Percentiles rank a stretch among this genome's conserved stretches.
Evolutionary conservation across 1,139 yeast genomes (phyloP).

Genomic region (Yamadazyma aaseri): DNA sequence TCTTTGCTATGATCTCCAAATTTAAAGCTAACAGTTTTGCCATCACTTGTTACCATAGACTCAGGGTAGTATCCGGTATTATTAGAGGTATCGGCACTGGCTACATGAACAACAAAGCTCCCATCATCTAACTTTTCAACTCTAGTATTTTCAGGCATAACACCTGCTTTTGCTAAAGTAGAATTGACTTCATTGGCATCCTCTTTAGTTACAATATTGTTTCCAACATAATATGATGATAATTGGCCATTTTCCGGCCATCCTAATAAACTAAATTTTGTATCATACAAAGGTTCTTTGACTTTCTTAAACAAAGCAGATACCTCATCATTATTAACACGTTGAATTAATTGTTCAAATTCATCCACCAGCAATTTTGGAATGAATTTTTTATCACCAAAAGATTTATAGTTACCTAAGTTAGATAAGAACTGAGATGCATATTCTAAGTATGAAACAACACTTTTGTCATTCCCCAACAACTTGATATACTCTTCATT

Average conservation of each 20-base stretch:
- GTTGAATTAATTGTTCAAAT: slow-evolving; percentile 47
- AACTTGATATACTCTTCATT: slow-evolving; percentile 41
- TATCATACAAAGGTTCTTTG: slow-evolving; percentile 50
- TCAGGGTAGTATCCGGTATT: slow-evolving; percentile 42
- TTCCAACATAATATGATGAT: slow-evolving; percentile 65
- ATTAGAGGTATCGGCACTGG: slow-evolving; percentile 52
- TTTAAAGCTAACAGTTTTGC: slow-evolving; percentile 44
- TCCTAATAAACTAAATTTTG: slow-evolving; percentile 57
- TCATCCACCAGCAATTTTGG: slow-evolving; percentile 54
- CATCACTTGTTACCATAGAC: slow-evolving; percentile 22
- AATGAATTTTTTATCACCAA: slow-evolving; percentile 84
- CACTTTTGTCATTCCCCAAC: slow-evolving; percentile 29
- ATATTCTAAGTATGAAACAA: slow-evolving; percentile 65
- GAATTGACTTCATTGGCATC: slow-evolving; percentile 69
- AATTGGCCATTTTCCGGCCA: slow-evolving; percentile 77
- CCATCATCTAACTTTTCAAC: slow-evolving; percentile 49
- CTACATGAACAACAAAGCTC: slow-evolving; percentile 57
- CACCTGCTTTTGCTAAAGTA: slow-evolving; percentile 57
- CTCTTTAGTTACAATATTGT: slow-evolving; percentile 47
- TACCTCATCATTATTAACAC: slow-evolving; percentile 38
- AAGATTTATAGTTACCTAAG: slow-evolving; percentile 84
- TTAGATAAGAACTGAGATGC: slow-evolving; percentile 78
- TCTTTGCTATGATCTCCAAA: slow-evolving; percentile 79
- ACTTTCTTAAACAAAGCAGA: slow-evolving; percentile 42
- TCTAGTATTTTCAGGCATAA: slow-evolving; percentile 84